A percentile compares a stretch with the other conserved stretches of the same genome.
Conservation (phyloP, 202 grass and related monocot species). For the Miscanthus sacchariflorus region DNA sequence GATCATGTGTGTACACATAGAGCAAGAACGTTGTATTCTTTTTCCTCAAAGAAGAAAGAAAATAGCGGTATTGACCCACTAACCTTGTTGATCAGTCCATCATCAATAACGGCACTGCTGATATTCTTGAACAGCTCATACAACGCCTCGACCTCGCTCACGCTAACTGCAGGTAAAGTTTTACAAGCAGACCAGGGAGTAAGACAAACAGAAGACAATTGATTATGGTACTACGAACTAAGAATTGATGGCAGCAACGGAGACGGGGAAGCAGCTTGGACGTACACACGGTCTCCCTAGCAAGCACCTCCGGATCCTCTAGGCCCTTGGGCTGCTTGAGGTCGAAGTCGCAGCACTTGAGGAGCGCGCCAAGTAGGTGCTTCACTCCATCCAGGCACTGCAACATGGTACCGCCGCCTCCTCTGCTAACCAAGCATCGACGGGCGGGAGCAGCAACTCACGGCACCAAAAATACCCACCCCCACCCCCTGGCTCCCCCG, state of each 20-base stretch:
- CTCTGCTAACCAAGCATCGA: conserved; percentile 10
- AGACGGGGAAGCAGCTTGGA: conserved; percentile 1
- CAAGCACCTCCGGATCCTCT: conserved; percentile 73
- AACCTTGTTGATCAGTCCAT: conserved; percentile 84
- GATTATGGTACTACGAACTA: not conserved
- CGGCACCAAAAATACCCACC: not conserved
- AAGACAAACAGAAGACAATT: not conserved
- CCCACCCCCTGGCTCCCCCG: not conserved
- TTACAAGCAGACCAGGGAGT: not conserved
- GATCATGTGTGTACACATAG: not conserved
- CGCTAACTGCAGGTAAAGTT: conserved; percentile 59
- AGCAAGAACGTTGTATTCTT: not conserved
- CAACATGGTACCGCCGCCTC: conserved; percentile 62
- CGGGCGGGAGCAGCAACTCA: not conserved
- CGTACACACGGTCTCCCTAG: conserved; percentile 90
- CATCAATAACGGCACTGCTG: conserved; percentile 78
- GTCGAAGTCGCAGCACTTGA: conserved; percentile 83
- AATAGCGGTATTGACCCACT: not conserved
- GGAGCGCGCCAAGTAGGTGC: conserved; percentile 55
- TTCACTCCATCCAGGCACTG: conserved; percentile 73
- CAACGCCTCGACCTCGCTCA: conserved; percentile 76
- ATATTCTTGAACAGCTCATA: conserved; percentile 91
- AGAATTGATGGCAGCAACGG: not conserved
- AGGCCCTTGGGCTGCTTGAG: conserved; percentile 75
- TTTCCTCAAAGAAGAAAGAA: not conserved